A percentile compares a stretch with the other conserved stretches of the same genome.
These are phyloP conservation scores for Pterocarpus macrocarpus DNA, from an alignment of 306 rosid species.

Conservation along the genomic window DNA sequence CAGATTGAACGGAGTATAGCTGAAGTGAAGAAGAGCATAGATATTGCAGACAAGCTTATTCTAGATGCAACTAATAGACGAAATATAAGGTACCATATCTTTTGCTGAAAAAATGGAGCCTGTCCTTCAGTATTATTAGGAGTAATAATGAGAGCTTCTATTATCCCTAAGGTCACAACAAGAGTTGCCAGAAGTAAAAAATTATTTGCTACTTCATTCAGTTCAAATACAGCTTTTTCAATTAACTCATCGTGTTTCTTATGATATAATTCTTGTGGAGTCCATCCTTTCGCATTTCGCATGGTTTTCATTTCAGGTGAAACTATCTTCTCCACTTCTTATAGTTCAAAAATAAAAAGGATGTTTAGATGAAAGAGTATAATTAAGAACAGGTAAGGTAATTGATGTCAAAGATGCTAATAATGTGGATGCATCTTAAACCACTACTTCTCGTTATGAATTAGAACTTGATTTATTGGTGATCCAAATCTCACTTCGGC, in stretches of 20 bases:
- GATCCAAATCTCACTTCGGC: neutral
- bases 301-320: neutral
- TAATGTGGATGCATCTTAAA: neutral
- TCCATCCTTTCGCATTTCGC: neutral
- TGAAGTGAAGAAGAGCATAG: too few relatives aligned
- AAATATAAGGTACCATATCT: neutral
- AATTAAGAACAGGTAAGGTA: too few relatives aligned
- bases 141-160: neutral
- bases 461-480: neutral
- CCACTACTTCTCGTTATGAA: neutral
- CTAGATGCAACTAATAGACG: neutral
- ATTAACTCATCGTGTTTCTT: neutral
- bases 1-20: too few relatives aligned
- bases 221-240: neutral
- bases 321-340: too few relatives aligned
- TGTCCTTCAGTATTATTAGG: neutral
- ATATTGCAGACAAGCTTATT: neutral
- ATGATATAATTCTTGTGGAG: neutral
- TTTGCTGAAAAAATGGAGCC: too few relatives aligned
- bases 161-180: neutral
- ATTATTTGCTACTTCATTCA: neutral
- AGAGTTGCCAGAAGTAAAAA: conserved; percentile 28
- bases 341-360: neutral
- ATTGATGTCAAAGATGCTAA: neutral
- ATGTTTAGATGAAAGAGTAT: neutral